Conservation (phyloP, 2,329 filamentous ascomycete species). For the Zymoseptoria tritici region DNA sequence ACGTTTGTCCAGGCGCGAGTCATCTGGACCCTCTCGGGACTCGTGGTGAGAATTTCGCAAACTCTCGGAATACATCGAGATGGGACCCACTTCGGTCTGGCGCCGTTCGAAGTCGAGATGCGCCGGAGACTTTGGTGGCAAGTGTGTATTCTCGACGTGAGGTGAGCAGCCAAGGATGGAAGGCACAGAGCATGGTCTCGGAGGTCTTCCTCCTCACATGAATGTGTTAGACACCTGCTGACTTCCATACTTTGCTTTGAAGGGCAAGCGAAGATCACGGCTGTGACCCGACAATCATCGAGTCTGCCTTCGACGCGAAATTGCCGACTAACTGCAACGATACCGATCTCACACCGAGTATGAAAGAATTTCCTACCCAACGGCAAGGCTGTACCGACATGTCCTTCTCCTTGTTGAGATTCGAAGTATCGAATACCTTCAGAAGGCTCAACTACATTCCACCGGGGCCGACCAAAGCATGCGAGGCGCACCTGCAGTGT, state of each 20-base stretch:
- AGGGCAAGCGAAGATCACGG: slow-evolving; percentile 52
- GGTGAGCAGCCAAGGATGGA: no score
- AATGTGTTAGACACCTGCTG: not conserved
- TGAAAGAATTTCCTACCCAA: slow-evolving; percentile 42
- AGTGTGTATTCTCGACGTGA: slow-evolving; percentile 41
- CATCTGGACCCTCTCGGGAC: slow-evolving; percentile 53
- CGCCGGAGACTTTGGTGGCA: slow-evolving; percentile 55
- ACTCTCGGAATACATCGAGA: slow-evolving; percentile 55
- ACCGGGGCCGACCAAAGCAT: slow-evolving; percentile 34
- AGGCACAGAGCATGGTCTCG: no score
- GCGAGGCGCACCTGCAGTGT: slow-evolving; percentile 36
- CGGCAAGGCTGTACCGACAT: slow-evolving; percentile 51
- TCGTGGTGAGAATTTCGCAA: slow-evolving; percentile 52
- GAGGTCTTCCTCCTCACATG: no score
- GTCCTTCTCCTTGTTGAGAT: slow-evolving; percentile 49
- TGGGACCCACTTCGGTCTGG: slow-evolving; percentile 47
- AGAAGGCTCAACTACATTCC: slow-evolving; percentile 40
- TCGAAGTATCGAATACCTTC: slow-evolving; percentile 44
- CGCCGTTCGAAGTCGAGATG: slow-evolving; percentile 55
- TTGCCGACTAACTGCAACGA: slow-evolving; percentile 53
- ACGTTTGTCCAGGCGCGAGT: slow-evolving; percentile 30
- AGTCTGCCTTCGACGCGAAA: slow-evolving; percentile 54
- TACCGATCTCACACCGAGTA: slow-evolving; percentile 42
- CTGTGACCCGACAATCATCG: slow-evolving; percentile 52
- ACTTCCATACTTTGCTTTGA: not conserved